Base-by-base conservation (phyloP, 768 basidiomycete species). In the Coprinopsis cinerea region DNA sequence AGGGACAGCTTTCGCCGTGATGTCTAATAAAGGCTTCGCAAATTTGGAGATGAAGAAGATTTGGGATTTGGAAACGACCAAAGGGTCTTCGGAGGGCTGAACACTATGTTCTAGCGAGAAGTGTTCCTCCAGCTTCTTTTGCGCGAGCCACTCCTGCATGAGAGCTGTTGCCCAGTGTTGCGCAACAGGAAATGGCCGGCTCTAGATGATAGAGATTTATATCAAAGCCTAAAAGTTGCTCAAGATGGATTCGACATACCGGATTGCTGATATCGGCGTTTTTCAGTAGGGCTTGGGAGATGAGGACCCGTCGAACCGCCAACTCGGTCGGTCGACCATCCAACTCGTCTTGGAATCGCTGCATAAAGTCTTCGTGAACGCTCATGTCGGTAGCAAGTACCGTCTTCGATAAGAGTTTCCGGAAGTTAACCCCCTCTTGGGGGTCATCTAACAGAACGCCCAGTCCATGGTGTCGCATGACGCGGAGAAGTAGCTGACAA, bases 251-350 rank as follows among this genome's bases (percentile, higher is more conserved):
- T 27, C 44, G 48, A 79, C 93, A 56, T 63, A 96, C 93, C 14
- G 96, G 95, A 64, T 99, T 99, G 63, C 91, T 93, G 60, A 99
- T 98, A 68, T 99, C 96, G 15, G 95, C 93, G 60, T 94, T 96
- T 67, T 99, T 98, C 64, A 99, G 83, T 45, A 99, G 69, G 2
- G 88, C 88, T 59, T 97, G 92, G 62, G 91, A 95, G 20, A 92
- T 65, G 47, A 95, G 66, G 22, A 88, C 71, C 57, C 86, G 76
- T 47, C 82, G 77, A 55, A 68, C 61, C 45, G 69, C 67, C 37
- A 77, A 58, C 9, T 74, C 60, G 15, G 58, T 62, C 18, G 66
- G 39, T 24, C 69, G 68, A 18, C 74, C 77, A 2, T 64, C 59
- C 32, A 85, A 65, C 22, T 83, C 60, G 5, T 61, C 61, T 54